These are phyloP conservation scores for Curvularia spicifera DNA, from an alignment of 2,329 filamentous ascomycete genomes.

Conservation along the genomic window DNA sequence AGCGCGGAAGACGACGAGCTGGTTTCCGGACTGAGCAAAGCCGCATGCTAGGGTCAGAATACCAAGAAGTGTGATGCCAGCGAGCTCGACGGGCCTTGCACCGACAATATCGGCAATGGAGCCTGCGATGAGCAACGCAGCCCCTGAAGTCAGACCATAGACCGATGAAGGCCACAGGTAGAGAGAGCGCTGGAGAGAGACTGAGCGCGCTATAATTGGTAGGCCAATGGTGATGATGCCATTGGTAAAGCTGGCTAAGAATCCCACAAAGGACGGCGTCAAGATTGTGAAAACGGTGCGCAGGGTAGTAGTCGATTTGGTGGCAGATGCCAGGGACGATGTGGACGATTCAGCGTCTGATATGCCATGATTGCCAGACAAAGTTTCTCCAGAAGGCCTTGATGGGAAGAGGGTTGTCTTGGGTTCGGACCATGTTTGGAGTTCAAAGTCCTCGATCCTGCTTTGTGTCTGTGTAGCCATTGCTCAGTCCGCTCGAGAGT, in stretches of 20 bases:
- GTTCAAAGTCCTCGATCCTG: constrained; percentile 3
- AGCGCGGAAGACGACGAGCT: constrained; percentile 53
- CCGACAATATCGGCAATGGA: constrained; percentile 61
- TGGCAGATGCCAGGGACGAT: background rate
- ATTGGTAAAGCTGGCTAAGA: constrained; percentile 42
- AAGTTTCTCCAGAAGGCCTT: background rate
- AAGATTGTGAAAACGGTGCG: constrained; percentile 17
- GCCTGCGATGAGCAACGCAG: constrained; percentile 58
- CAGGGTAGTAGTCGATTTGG: background rate
- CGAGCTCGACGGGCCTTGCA: constrained; percentile 52
- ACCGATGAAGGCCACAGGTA: constrained; percentile 46
- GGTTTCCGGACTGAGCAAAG: constrained; percentile 53
- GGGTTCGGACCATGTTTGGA: constrained; percentile 2
- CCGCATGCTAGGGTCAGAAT: constrained; percentile 56
- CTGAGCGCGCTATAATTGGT: constrained; percentile 49
- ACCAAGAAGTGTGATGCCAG: constrained; percentile 53
- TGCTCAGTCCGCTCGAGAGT: background rate
- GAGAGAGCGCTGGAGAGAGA: constrained; percentile 38
- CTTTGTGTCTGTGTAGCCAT: constrained; percentile 11
- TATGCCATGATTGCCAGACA: background rate
- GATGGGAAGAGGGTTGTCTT: background rate
- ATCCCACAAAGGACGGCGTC: constrained; percentile 31
- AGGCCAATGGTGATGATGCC: constrained; percentile 54
- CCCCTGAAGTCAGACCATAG: constrained; percentile 54
- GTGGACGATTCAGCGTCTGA: constrained; percentile 10